Conservation (phyloP, 2,329 filamentous ascomycete species). For the Lasiodiplodia hormozganensis region DNA sequence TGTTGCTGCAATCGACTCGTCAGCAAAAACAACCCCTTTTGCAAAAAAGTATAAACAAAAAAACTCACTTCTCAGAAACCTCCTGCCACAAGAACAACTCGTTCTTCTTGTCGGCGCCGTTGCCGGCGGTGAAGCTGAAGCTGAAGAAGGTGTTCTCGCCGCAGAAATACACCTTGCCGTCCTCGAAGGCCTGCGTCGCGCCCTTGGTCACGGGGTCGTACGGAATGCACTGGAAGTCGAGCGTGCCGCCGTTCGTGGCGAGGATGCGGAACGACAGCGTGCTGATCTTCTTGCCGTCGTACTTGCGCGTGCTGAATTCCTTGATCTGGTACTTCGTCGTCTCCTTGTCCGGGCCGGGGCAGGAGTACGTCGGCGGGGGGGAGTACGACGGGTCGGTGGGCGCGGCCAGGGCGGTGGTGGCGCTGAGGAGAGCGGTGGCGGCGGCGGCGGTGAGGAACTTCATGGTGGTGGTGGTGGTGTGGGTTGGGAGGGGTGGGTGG, state of each 20-base stretch:
- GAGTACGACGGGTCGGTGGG: no score
- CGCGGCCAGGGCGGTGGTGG: conserved; percentile 8
- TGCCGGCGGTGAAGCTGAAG: no score
- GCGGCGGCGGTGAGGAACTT: conserved; percentile 8
- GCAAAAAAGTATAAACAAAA: no score
- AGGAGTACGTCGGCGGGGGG: no score
- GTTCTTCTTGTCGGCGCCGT: no score
- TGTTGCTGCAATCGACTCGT: not conserved
- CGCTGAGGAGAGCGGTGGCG: not conserved
- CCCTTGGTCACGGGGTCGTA: not conserved
- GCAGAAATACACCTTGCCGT: conserved; percentile 18
- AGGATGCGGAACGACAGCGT: conserved; percentile 21
- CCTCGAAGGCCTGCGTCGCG: not conserved
- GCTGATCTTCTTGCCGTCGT: conserved; percentile 16
- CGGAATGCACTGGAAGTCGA: conserved; percentile 20
- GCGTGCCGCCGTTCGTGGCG: conserved; percentile 9
- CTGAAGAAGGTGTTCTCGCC: conserved; percentile 14
- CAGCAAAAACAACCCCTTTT: no score
- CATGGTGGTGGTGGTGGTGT: not conserved
- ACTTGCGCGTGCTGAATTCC: conserved; percentile 12
- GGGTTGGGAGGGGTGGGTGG: not conserved
- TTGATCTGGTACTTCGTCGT: conserved; percentile 13
- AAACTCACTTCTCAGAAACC: not conserved
- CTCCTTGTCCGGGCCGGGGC: not conserved
- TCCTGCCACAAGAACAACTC: no score